Percentiles rank a stretch among this genome's conserved stretches.
phyloP scores from a whole-genome alignment of 306 rosid genomes.

The Betula pendula region DNA sequence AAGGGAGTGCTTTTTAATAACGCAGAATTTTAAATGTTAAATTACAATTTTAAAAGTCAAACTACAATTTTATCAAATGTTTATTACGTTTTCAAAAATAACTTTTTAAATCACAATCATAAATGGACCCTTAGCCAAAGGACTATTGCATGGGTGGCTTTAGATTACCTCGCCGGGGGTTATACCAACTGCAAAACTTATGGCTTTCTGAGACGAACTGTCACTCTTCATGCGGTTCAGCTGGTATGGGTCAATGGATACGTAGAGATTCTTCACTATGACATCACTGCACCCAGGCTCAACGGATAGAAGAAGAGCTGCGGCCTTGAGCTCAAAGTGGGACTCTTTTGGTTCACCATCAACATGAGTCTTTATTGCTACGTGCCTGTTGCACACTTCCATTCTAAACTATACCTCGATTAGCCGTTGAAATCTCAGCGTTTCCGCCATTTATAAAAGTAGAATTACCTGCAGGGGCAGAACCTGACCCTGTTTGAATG shows the following conservation, averaged over 20 bases:
- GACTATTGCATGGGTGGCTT: too few species aligned
- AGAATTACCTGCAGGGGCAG: background rate
- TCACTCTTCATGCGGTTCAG: conserved; percentile 58
- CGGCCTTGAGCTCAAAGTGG: conserved; percentile 48
- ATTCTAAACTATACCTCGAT: conserved; percentile 15
- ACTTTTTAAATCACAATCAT: too few species aligned
- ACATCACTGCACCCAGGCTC: conserved; percentile 44
- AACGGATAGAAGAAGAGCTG: conserved; percentile 29
- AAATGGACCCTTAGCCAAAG: too few species aligned
- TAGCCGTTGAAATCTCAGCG: background rate
- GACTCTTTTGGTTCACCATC: conserved; percentile 58
- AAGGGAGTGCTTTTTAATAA: too few species aligned
- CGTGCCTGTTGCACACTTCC: conserved; percentile 59
- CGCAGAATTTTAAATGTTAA: too few species aligned
- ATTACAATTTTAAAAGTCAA: too few species aligned
- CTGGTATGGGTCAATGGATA: conserved; percentile 68
- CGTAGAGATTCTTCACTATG: conserved; percentile 54
- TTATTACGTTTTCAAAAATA: too few species aligned
- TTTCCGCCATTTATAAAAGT: background rate
- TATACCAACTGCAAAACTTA: conserved; percentile 32
- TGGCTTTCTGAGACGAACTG: conserved; percentile 45
- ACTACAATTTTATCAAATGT: too few species aligned
- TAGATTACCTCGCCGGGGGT: conserved; percentile 45
- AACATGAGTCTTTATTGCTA: conserved; percentile 33
- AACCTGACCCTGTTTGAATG: background rate